Percentiles rank a stretch among this genome's conserved stretches.
These are phyloP conservation scores for Ophiocordyceps camponoti-leonardi DNA, from an alignment of 2,329 filamentous ascomycete genomes.

Conservation along the genomic window DNA sequence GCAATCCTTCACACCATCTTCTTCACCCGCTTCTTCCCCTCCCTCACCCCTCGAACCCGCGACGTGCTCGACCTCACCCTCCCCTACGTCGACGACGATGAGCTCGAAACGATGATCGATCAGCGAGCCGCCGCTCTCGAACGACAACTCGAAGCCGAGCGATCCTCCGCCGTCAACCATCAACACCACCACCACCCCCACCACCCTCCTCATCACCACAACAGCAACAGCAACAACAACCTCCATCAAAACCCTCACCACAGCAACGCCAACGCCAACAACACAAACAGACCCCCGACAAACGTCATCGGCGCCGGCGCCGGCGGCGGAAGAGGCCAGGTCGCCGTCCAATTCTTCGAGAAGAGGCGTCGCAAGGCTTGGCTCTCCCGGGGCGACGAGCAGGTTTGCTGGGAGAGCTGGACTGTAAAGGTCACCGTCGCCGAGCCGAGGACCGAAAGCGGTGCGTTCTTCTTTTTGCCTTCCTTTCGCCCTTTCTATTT, in stretches of 20 bases:
- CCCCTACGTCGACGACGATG: slow-evolving; percentile 74
- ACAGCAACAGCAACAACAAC: too few relatives aligned
- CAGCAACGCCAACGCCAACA: not conserved
- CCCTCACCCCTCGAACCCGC: slow-evolving; percentile 63
- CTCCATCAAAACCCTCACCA: not conserved
- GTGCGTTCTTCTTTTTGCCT: slow-evolving; percentile 29
- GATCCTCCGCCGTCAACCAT: slow-evolving; percentile 16
- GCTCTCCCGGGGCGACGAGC: slow-evolving; percentile 69
- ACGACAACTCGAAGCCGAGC: slow-evolving; percentile 52
- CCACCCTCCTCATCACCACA: too few relatives aligned
- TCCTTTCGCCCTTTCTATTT: not conserved
- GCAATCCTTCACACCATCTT: slow-evolving; percentile 94
- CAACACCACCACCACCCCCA: slow-evolving; percentile 3
- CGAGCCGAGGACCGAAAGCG: slow-evolving; percentile 73
- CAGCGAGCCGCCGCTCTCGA: slow-evolving; percentile 66
- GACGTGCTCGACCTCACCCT: slow-evolving; percentile 84
- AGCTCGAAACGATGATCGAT: slow-evolving; percentile 87
- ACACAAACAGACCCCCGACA: slow-evolving; percentile 2
- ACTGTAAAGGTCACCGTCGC: slow-evolving; percentile 85
- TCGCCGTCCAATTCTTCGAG: slow-evolving; percentile 88
- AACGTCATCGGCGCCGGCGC: slow-evolving; percentile 2
- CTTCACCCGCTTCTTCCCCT: slow-evolving; percentile 95
- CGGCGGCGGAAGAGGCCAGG: slow-evolving; percentile 53
- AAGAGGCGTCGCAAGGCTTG: slow-evolving; percentile 71
- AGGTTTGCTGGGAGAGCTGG: slow-evolving; percentile 96